phyloP scores from a whole-genome alignment of 176 grass and related monocot genomes.

The Paspalum notatum region DNA sequence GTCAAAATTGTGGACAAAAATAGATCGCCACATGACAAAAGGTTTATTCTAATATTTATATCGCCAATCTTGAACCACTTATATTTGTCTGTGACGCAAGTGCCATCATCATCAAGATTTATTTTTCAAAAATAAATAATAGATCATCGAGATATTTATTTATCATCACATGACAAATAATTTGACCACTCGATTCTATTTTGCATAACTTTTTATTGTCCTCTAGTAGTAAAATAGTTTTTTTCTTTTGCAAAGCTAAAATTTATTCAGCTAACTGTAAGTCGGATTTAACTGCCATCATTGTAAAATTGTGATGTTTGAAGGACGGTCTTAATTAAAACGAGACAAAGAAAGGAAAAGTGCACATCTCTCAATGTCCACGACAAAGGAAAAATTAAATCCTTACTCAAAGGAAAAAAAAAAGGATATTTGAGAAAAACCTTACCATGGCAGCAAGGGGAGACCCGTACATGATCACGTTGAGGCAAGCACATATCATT shows the following conservation, averaged over 20 bases:
- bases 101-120: too few relatives aligned
- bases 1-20: conserved; percentile 1
- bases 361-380: background rate
- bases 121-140: too few relatives aligned
- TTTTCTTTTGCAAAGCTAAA: background rate
- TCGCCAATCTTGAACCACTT: background rate
- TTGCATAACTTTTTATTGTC: background rate
- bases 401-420: background rate
- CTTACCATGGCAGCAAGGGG: conserved; percentile 68
- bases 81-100: background rate
- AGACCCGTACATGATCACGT: conserved; percentile 65
- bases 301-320: background rate
- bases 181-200: background rate
- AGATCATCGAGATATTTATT: background rate
- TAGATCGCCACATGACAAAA: background rate
- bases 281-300: background rate
- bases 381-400: background rate
- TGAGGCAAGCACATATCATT: conserved; percentile 53
- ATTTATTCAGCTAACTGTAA: too few relatives aligned
- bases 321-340: background rate
- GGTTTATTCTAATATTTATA: background rate
- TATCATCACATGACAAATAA: background rate
- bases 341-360: background rate
- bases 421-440: background rate
- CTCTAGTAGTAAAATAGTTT: too few relatives aligned